Conservation (phyloP, 176 grass and related monocot genomes). For the Musa itinerans region DNA sequence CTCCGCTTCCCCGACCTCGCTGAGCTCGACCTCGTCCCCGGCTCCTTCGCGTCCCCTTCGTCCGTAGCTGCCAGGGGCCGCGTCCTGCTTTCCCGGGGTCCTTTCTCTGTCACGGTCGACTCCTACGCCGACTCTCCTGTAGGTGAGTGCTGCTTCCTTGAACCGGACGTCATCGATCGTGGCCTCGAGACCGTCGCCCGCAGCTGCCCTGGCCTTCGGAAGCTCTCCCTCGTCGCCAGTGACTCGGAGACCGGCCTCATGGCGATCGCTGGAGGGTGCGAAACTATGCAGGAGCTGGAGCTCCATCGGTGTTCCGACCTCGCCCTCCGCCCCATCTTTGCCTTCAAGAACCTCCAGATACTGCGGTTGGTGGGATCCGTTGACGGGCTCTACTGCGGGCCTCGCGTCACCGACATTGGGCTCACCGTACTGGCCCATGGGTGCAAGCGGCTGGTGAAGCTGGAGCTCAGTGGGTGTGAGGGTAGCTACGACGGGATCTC, state of each 20-base stretch:
- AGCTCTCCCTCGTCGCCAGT: constrained; percentile 41
- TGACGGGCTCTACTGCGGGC: constrained; percentile 44
- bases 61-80: constrained; percentile 8
- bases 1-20: constrained; percentile 64
- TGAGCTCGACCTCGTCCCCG: constrained; percentile 70
- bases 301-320: constrained; percentile 80
- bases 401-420: constrained; percentile 77
- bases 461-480: constrained; percentile 74
- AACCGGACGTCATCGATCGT: constrained; percentile 41
- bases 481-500: constrained; percentile 85
- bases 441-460: constrained; percentile 73
- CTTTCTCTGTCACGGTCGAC: constrained; percentile 51
- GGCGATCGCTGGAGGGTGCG: constrained; percentile 50
- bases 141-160: constrained; percentile 43
- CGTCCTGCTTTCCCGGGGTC: constrained; percentile 47
- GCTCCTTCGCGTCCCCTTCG: constrained; percentile 39
- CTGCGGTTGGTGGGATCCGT: constrained; percentile 52
- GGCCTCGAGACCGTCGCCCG: constrained; percentile 46
- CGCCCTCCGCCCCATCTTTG: constrained; percentile 71
- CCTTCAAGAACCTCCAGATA: constrained; percentile 82
- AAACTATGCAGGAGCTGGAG: constrained; percentile 67
- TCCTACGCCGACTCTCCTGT: constrained; percentile 36
- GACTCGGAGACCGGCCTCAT: constrained; percentile 51
- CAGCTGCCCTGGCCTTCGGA: constrained; percentile 50
- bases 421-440: constrained; percentile 95